Percentiles rank a stretch among this genome's conserved stretches.
phyloP scores from a whole-genome alignment of 176 grass and related monocot species.

The Bothriochloa decipiens region DNA sequence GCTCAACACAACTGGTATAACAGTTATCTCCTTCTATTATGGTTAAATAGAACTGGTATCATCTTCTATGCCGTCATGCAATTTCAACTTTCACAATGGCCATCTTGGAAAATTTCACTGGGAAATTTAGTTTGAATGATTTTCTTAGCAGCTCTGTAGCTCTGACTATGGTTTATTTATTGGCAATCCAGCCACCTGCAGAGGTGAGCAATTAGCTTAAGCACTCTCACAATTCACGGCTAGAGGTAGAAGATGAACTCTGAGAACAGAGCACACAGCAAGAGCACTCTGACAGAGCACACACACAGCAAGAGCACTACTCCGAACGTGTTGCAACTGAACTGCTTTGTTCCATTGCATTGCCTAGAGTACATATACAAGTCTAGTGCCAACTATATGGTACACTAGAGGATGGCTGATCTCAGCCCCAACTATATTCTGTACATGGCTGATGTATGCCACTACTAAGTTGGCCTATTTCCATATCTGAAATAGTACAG shows the following conservation, averaged over 20 bases:
- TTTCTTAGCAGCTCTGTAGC: neutral
- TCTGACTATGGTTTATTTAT: neutral
- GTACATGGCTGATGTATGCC: no score
- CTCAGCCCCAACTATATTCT: no score
- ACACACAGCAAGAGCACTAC: neutral
- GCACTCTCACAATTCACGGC: neutral
- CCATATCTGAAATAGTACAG: neutral
- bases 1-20: neutral
- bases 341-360: no score
- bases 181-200: no score
- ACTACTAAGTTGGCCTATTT: neutral
- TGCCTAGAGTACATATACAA: no score
- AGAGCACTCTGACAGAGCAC: no score
- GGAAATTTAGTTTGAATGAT: neutral
- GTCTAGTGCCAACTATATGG: no score
- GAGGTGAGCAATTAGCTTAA: neutral
- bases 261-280: neutral
- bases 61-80: neutral
- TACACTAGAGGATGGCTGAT: no score
- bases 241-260: no score
- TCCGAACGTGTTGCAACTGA: no score
- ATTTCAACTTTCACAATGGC: neutral
- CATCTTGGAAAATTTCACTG: neutral
- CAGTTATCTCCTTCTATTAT: neutral
- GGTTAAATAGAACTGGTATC: neutral